Evolutionary conservation across 1,284 basidiomycete species (phyloP).

Genomic region (Porogramme epimiltina): DNA sequence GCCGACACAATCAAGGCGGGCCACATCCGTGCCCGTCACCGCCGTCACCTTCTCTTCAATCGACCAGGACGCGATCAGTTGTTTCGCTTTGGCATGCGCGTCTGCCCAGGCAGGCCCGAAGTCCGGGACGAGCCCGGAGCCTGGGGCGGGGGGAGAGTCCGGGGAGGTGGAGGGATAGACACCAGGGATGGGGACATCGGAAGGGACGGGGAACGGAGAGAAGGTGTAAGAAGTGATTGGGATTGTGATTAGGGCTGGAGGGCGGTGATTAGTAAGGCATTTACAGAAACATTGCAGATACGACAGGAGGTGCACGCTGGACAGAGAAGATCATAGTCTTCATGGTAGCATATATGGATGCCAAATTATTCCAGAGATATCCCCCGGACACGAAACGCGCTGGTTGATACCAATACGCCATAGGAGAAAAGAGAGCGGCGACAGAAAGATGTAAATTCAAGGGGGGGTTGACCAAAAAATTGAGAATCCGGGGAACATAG

Average conservation of each 20-base stretch:
- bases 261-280: no score
- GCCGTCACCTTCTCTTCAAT: constrained; percentile 46
- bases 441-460: no score
- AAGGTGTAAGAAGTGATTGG: constrained; percentile 24
- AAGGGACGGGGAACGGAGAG: constrained; percentile 33
- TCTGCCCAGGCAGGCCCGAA: constrained; percentile 44
- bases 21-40: constrained; percentile 49
- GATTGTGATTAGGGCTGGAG: constrained; percentile 14
- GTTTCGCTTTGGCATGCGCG: constrained; percentile 40
- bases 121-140: constrained; percentile 40
- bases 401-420: no score
- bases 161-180: constrained; percentile 32
- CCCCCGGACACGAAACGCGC: no score
- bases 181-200: constrained; percentile 31
- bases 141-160: constrained; percentile 31
- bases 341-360: no score
- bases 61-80: constrained; percentile 36
- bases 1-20: constrained; percentile 42
- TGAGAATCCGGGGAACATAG: no score
- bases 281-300: no score
- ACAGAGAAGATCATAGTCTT: no score
- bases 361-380: no score
- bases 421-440: no score
- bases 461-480: no score
- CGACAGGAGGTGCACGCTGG: no score